These are phyloP conservation scores for Pneumocystis sp. DNA, from an alignment of 1,139 yeast genomes.

Conservation along the genomic window DNA sequence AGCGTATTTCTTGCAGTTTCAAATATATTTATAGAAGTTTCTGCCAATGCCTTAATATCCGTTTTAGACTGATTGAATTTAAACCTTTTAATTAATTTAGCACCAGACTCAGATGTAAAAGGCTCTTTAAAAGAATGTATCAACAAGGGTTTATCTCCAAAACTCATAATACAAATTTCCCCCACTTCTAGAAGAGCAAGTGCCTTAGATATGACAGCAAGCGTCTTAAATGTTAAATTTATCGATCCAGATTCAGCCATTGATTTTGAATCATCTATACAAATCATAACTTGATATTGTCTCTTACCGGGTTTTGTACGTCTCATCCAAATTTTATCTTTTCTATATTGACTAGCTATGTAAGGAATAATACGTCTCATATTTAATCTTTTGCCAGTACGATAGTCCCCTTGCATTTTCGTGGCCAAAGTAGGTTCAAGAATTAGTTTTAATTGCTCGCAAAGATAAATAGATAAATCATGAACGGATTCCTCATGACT, in stretches of 20 bases:
- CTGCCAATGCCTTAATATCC: slow-evolving; percentile 60
- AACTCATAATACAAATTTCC: slow-evolving; percentile 74
- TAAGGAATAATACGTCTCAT: slow-evolving; percentile 97
- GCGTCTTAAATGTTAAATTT: slow-evolving; percentile 83
- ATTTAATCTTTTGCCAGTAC: slow-evolving; percentile 90
- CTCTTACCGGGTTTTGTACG: slow-evolving; percentile 96
- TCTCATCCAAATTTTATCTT: slow-evolving; percentile 96
- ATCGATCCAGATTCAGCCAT: slow-evolving; percentile 84
- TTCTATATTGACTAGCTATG: slow-evolving; percentile 92
- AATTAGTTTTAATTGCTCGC: slow-evolving; percentile 85
- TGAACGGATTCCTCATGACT: slow-evolving; percentile 68
- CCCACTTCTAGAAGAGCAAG: slow-evolving; percentile 90
- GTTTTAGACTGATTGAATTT: slow-evolving; percentile 82
- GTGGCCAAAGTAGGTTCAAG: slow-evolving; percentile 93
- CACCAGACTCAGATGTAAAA: slow-evolving; percentile 70
- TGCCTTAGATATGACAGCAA: slow-evolving; percentile 88
- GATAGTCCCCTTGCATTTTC: slow-evolving; percentile 84
- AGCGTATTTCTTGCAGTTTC: slow-evolving; percentile 42
- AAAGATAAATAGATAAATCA: slow-evolving; percentile 70
- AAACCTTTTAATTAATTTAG: slow-evolving; percentile 73
- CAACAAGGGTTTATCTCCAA: slow-evolving; percentile 71
- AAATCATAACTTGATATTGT: slow-evolving; percentile 93
- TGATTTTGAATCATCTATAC: slow-evolving; percentile 93
- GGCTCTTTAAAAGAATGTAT: slow-evolving; percentile 85
- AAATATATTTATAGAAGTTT: slow-evolving; percentile 59